These are phyloP conservation scores for Xerophyta viscosa DNA, from an alignment of 106 monocot species.

Conservation along the genomic window DNA sequence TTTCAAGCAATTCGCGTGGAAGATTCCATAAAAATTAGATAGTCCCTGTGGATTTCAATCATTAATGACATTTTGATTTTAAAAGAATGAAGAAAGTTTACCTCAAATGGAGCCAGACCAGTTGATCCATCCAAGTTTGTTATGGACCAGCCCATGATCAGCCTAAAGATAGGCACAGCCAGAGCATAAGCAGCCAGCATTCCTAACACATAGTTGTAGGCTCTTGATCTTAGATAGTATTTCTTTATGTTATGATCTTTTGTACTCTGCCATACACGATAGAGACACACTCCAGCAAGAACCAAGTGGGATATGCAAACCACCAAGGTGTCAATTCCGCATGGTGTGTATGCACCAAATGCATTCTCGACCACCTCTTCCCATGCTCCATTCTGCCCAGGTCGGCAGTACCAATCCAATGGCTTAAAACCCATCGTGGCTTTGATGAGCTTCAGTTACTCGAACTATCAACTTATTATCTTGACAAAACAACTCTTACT, in stretches of 20 bases:
- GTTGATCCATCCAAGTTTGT: slow-evolving; percentile 58
- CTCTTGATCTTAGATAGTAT: slow-evolving; percentile 35
- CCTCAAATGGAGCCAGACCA: slow-evolving; percentile 84
- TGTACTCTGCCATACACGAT: slow-evolving; percentile 63
- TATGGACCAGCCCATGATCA: slow-evolving; percentile 52
- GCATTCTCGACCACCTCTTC: slow-evolving; percentile 53
- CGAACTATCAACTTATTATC: too few species aligned
- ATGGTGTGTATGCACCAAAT: slow-evolving; percentile 86
- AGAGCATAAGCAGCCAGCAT: slow-evolving; percentile 45
- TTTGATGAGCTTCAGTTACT: too few species aligned
- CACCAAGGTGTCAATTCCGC: slow-evolving; percentile 64
- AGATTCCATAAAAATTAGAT: too few species aligned
- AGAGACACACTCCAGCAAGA: slow-evolving; percentile 45
- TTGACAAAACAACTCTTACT: too few species aligned
- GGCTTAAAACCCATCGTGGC: slow-evolving; percentile 58
- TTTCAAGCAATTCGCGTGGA: too few species aligned
- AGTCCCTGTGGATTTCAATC: too few species aligned
- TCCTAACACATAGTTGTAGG: slow-evolving; percentile 59
- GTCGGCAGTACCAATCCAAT: slow-evolving; percentile 83
- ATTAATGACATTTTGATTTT: too few species aligned
- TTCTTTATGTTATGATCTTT: slow-evolving; percentile 41
- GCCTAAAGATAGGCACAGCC: slow-evolving; percentile 44
- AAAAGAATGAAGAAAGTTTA: slow-evolving; percentile 9
- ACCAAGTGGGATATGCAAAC: slow-evolving; percentile 67
- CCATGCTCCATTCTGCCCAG: slow-evolving; percentile 61